Conservation (phyloP, 192 early-diverging fungal genomes). For the Radiomyces spectabilis region DNA sequence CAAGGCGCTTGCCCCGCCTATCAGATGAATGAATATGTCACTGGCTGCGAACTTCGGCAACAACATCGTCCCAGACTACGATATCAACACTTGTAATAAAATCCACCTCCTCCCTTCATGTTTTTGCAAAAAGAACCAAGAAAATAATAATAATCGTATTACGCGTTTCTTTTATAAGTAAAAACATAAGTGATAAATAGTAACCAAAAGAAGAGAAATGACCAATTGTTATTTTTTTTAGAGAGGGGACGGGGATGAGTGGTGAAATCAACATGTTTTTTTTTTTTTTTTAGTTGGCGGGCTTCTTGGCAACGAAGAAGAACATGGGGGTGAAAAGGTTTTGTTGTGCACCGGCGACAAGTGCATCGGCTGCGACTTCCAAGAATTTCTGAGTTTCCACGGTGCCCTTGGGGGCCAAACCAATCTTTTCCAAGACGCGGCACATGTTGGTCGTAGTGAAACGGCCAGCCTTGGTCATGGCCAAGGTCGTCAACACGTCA, state of each 20-base stretch:
- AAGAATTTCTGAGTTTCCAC: conserved; percentile 77
- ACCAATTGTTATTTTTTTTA: too few species aligned
- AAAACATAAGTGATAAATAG: too few species aligned
- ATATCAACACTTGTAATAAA: too few species aligned
- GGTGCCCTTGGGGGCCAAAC: conserved; percentile 82
- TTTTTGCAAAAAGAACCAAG: too few species aligned
- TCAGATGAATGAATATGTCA: not conserved
- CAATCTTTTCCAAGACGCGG: conserved; percentile 69
- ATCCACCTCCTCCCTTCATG: too few species aligned
- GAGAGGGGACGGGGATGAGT: too few species aligned
- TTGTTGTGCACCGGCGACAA: conserved; percentile 72
- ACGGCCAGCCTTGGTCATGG: conserved; percentile 53
- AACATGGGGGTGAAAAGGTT: conserved; percentile 96
- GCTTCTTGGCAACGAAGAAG: conserved; percentile 72
- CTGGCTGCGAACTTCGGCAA: conserved; percentile 13
- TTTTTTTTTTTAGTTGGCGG: too few species aligned
- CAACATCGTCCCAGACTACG: too few species aligned
- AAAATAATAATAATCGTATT: too few species aligned
- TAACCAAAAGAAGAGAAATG: too few species aligned
- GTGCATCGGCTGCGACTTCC: conserved; percentile 70
- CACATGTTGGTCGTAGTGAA: conserved; percentile 74
- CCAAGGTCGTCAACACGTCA: conserved; percentile 37
- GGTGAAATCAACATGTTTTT: too few species aligned
- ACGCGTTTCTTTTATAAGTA: too few species aligned
- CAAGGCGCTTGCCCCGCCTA: not conserved